These are phyloP conservation scores for Melampsora americana DNA, from an alignment of 1,284 basidiomycete species.

Conservation along the genomic window DNA sequence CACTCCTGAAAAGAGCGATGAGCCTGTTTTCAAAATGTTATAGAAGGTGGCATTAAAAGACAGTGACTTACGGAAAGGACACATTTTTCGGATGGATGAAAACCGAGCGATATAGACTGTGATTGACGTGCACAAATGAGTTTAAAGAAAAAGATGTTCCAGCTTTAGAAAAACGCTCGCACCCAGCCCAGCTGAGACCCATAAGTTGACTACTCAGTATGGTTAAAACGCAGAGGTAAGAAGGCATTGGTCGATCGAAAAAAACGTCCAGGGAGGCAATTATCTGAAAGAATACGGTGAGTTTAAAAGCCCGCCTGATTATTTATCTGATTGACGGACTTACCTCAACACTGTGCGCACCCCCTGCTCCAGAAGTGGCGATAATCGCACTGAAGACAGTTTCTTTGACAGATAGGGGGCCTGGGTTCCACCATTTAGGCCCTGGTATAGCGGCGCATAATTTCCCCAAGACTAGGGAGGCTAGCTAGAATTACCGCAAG, in stretches of 20 bases:
- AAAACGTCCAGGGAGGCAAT: slow-evolving; percentile 27
- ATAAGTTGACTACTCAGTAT: slow-evolving; percentile 34
- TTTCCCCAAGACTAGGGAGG: slow-evolving; percentile 25
- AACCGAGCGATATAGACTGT: slow-evolving; percentile 28
- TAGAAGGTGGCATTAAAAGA: background rate
- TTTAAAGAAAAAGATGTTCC: background rate
- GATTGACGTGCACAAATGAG: background rate
- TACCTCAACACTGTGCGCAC: slow-evolving; percentile 29
- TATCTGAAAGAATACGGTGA: slow-evolving; percentile 11
- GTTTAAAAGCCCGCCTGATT: background rate
- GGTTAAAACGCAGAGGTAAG: slow-evolving; percentile 6
- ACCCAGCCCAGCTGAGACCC: slow-evolving; percentile 41
- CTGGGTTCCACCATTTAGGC: slow-evolving; percentile 40
- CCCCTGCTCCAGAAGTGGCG: slow-evolving; percentile 19
- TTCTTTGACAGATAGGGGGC: slow-evolving; percentile 32
- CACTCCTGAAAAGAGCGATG: slow-evolving; percentile 9
- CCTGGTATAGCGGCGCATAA: slow-evolving; percentile 24
- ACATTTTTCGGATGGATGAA: slow-evolving; percentile 33
- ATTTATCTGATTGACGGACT: background rate
- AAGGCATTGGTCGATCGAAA: slow-evolving; percentile 24
- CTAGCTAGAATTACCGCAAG: slow-evolving; percentile 23
- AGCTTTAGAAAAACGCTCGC: background rate
- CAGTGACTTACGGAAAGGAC: slow-evolving; percentile 23
- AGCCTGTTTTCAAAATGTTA: background rate
- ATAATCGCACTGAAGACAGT: slow-evolving; percentile 40